Percentiles rank a stretch among this genome's conserved stretches.
Conservation (phyloP, 2,329 filamentous ascomycete species). For the Didymella glomerata region DNA sequence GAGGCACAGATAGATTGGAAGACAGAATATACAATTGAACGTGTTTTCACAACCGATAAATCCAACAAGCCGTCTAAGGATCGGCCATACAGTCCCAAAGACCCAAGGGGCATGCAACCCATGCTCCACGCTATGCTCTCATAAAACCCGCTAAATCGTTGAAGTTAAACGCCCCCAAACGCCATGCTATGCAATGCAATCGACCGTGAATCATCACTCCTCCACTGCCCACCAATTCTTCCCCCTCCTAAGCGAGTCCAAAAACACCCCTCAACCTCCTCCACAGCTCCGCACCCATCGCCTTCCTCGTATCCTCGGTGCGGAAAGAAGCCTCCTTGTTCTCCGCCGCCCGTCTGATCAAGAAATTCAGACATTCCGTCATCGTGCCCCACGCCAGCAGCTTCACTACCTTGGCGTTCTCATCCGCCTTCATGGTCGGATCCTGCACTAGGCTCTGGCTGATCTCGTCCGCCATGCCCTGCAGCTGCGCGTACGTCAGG, state of each 20-base stretch:
- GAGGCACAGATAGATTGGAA: too few species aligned
- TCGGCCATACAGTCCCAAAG: not conserved
- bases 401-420: conserved; percentile 61
- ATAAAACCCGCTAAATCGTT: not conserved
- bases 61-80: conserved; percentile 3
- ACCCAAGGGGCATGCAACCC: not conserved
- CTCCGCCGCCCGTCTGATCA: conserved; percentile 66
- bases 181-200: conserved; percentile 7
- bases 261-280: conserved; percentile 46
- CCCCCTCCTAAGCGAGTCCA: conserved; percentile 30
- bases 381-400: conserved; percentile 65
- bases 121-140: not conserved
- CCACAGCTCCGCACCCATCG: conserved; percentile 61
- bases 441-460: conserved; percentile 65
- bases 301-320: conserved; percentile 61
- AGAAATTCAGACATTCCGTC: conserved; percentile 81
- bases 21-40: too few species aligned
- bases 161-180: not conserved
- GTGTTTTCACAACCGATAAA: too few species aligned
- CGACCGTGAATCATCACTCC: not conserved
- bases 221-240: too few species aligned
- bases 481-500: conserved; percentile 77
- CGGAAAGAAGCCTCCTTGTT: conserved; percentile 68
- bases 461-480: conserved; percentile 96
- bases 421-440: conserved; percentile 48